Evolutionary conservation across 202 grass and related monocot genomes (phyloP), one percentile per base, ranked within the genome.

Genomic region (Elaeis oleifera): DNA sequence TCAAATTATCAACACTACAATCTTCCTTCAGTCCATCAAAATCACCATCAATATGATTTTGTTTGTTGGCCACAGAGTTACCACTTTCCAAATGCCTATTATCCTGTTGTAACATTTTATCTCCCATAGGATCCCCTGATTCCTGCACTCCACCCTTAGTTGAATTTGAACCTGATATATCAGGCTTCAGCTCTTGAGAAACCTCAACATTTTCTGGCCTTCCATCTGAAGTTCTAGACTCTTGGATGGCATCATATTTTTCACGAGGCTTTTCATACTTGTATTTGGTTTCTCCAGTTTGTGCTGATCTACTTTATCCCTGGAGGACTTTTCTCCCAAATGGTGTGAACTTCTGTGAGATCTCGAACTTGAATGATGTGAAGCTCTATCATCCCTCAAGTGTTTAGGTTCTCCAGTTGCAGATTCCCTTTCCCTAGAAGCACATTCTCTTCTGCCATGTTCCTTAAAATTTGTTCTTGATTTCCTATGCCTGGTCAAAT

Each of bases 331-430:
- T 71, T 84, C 81, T 29, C 68, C 44, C 15, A 66, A 67, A 78
- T 51, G 71, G 19, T 59, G 73, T 52, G 79, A 90, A 51, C 74
- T 90, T 79, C 76, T 80, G 60, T 83, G 68, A 56, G 81, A 84
- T 70, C 65, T 74, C 61, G 55, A 75, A 79, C 60, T 75, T 29
- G 59, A 74, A 75, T 83, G 74, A 58, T 22, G 74, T 24, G 70
- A 83, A 54, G 52, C 25, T 28, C 18, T 60, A 51, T 73, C 71
- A 50, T 74, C 80, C 54, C 54, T 78, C 18, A 59, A 70, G 52
- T 64, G 44, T 54, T 19, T 74, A 14, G 69, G 50, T 65, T 71
- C 76, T 32, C 70, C 60, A 36, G 49, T 68, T 71, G 39, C 70
- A 52, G 54, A 51, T 58, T 73, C 72, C 61, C 56, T 80, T 56